Conservation (phyloP, 169 alveolate species). For the Cryptosporidium ryanae region DNA sequence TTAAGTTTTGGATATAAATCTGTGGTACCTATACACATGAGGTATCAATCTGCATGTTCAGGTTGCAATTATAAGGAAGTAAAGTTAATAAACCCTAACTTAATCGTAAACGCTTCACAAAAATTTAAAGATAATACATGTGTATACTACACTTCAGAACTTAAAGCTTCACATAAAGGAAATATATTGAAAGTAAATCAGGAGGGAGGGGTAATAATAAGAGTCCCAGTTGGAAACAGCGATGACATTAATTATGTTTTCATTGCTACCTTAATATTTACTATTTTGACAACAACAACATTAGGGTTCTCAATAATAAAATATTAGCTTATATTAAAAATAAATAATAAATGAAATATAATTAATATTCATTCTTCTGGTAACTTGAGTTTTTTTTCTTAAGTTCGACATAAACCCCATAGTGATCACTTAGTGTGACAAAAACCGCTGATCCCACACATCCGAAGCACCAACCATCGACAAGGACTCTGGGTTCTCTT, state of each 20-base stretch:
- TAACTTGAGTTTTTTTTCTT: conserved; percentile 73
- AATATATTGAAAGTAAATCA: background rate
- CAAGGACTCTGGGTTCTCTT: conserved; percentile 87
- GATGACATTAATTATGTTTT: conserved; percentile 34
- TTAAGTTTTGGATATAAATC: conserved; percentile 19
- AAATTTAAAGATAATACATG: background rate
- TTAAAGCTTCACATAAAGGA: background rate
- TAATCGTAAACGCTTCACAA: background rate
- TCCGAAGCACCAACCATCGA: conserved; percentile 80
- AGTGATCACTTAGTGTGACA: conserved; percentile 90
- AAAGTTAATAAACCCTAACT: background rate
- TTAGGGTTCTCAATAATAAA: conserved; percentile 32
- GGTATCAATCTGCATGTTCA: conserved; percentile 63
- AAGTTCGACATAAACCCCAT: conserved; percentile 85
- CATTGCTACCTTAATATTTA: conserved; percentile 9
- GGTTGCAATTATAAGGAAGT: conserved; percentile 26
- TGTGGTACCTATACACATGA: conserved; percentile 22
- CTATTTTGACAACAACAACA: background rate
- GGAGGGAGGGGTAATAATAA: conserved; percentile 12
- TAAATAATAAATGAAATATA: conserved; percentile 3
- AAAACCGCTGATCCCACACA: conserved; percentile 83
- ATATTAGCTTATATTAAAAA: background rate
- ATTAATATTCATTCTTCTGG: conserved; percentile 15
- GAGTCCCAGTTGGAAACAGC: conserved; percentile 49
- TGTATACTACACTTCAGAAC: background rate